These are phyloP conservation scores for Mycena sp. DNA, from an alignment of 1,284 basidiomycete species.

Conservation along the genomic window DNA sequence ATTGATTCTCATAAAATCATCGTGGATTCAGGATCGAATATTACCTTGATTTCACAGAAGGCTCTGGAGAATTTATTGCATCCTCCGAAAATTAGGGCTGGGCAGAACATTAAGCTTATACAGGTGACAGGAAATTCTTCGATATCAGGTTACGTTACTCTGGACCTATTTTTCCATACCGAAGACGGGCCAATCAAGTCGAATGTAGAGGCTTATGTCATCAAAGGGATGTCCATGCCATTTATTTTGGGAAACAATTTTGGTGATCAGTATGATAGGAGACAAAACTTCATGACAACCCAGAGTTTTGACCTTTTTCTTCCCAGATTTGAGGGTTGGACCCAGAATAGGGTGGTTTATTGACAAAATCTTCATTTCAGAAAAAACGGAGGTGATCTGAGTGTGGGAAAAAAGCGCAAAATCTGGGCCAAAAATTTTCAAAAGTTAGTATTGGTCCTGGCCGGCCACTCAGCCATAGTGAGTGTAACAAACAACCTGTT, in stretches of 20 bases:
- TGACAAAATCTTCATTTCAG: no score
- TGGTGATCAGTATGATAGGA: constrained; percentile 42
- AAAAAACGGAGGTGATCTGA: no score
- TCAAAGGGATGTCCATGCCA: constrained; percentile 32
- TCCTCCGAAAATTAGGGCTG: constrained; percentile 26
- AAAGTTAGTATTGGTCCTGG: no score
- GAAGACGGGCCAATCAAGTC: constrained; percentile 36
- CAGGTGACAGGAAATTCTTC: constrained; percentile 37
- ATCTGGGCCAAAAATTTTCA: no score
- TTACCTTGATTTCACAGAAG: constrained; percentile 37
- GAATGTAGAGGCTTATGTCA: constrained; percentile 42
- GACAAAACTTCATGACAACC: no score
- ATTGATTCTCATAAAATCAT: not conserved
- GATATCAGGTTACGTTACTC: constrained; percentile 37
- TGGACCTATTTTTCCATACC: constrained; percentile 38
- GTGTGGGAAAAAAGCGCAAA: no score
- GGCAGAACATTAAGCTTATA: constrained; percentile 36
- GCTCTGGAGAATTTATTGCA: constrained; percentile 14
- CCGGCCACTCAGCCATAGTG: no score
- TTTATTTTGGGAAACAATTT: constrained; percentile 45
- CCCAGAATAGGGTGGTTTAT: no score
- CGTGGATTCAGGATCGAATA: constrained; percentile 24
- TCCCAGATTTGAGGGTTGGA: no score
- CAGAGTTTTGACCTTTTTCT: no score
- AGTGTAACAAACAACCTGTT: no score